Evolutionary conservation across 2,329 filamentous ascomycete species (phyloP), one percentile per base, ranked within the genome.

Genomic region (Microcyclospora tardicrescens): DNA sequence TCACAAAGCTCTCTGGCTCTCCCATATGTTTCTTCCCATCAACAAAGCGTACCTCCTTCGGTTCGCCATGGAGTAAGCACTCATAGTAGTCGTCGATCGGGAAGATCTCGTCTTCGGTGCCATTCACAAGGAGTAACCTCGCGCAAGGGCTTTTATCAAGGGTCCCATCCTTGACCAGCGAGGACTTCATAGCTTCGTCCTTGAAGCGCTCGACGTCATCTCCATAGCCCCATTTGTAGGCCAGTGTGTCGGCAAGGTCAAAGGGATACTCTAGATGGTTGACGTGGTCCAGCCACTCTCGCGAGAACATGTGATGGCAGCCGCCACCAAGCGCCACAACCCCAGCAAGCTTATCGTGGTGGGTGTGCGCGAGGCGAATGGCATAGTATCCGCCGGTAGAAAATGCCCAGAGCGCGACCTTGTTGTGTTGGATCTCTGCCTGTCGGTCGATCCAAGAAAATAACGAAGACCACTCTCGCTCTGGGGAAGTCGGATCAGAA

Each of bases 201-300:
- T 69, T 71, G 57, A 73, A 73, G 2, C 46, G 52, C 39, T 61
- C 58, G 13, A 64, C 45, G 38, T 63, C 60, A 11, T 54, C 46
- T 27, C 56, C 57, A 39, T 65, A 65, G 16, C 62, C 62, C 44
- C 58, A 73, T 43, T 72, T 72, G 47, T 68, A 62, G 5, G 65
- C 64, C 28, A 73, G 51, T 0, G 68, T 71, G 40, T 64, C 60
- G 5, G 66, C 67, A 4, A 72, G 61, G 39, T 75, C 72, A 47
- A 77, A 77, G 0, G 73, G 72, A 50, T 76, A 77, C 51, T 77
- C 73, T 24, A 75, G 59, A 37, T 68, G 60, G 45, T 76, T 71
- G 12, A 69, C 69, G 6, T 65, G 52, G n/a, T 65, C 61, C 37
- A 77, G 53, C 73, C 73, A 77, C 37, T 58, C 61, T 3, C 52